Base-by-base conservation (phyloP, 805 yeast genomes). In the Pichia deserticola region DNA sequence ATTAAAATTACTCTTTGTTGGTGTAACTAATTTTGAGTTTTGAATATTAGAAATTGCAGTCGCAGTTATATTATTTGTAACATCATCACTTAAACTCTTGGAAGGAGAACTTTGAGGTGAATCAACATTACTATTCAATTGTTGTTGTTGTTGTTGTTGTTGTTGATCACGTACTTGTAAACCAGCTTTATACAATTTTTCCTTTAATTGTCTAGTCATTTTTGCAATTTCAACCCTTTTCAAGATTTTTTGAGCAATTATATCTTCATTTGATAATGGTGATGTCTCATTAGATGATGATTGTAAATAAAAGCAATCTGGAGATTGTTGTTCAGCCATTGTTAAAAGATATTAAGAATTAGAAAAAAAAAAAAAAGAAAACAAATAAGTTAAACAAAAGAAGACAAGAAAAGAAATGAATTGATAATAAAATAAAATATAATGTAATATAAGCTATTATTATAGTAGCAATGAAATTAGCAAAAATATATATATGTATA, bases 211-310 rank as follows among this genome's bases (percentile, higher is more conserved):
- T 51, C 76, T 60, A 2, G 78, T 70, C 47, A 73, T 67, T 50
- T 75, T 65, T 5, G 77, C 74, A 7, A 73, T 63, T 53, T 73
- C 76, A 5, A 74, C 78, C 46, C 76, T 62, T 52, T 72, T 72
- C 40, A 73, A 60, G 42, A 73, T 72, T 52, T 67, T 69, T 49
- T 71, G 73, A 28, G 76, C 75, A 13, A 73, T 72, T 20, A 63
- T 34, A 47, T 73, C 73, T 51, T 73, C 77, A 43, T 56, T 56
- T 33, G 56, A 51, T 27, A 41, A 12, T 8, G 48, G 48, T 10
- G 48, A 40, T 5, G 51, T 48, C 51, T 56, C 40, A 40, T 36
- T 45, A 32, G 45, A 45, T 34, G 48, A 39, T 3, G 44, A 13
- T 15, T 32, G 36, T 9, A 34, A 25, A 28, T 40, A 39, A 13